These are phyloP conservation scores for Syncephalis fuscata DNA, from an alignment of 371 early-diverging fungal genomes.

Conservation along the genomic window DNA sequence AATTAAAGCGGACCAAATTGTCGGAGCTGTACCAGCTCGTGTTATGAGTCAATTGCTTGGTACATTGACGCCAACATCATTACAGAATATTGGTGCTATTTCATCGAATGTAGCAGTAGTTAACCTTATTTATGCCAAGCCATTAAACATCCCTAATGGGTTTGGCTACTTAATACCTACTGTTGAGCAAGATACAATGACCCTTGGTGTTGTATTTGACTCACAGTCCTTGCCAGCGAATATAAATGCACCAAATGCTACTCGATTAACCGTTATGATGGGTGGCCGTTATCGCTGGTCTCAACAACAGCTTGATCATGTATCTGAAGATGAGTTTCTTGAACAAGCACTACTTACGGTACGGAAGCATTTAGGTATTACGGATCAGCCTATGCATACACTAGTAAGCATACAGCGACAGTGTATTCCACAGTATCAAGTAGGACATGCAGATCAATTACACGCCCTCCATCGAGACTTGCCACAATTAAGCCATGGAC, in stretches of 20 bases:
- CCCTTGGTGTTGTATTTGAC: constrained; percentile 83
- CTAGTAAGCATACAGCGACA: constrained; percentile 36
- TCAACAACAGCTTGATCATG: background rate
- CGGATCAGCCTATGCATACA: constrained; percentile 24
- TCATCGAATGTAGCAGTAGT: constrained; percentile 71
- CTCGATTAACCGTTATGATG: constrained; percentile 79
- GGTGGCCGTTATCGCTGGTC: constrained; percentile 54
- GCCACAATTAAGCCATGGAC: constrained; percentile 22
- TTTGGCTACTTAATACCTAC: constrained; percentile 83
- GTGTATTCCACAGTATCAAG: constrained; percentile 85
- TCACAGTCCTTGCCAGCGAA: constrained; percentile 59
- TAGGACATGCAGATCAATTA: constrained; percentile 60
- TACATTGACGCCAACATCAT: constrained; percentile 29
- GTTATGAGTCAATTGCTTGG: background rate
- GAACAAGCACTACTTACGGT: constrained; percentile 13
- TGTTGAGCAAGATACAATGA: constrained; percentile 24
- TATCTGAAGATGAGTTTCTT: constrained; percentile 5
- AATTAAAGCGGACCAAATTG: no score
- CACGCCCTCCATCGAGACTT: constrained; percentile 23
- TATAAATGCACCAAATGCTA: constrained; percentile 18
- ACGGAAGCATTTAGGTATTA: constrained; percentile 30
- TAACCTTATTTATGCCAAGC: constrained; percentile 50
- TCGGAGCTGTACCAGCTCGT: background rate
- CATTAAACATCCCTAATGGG: constrained; percentile 39
- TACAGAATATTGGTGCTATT: no score